Conservation (phyloP, 2,329 filamentous ascomycete genomes). For the Plenodomus tracheiphilus region DNA sequence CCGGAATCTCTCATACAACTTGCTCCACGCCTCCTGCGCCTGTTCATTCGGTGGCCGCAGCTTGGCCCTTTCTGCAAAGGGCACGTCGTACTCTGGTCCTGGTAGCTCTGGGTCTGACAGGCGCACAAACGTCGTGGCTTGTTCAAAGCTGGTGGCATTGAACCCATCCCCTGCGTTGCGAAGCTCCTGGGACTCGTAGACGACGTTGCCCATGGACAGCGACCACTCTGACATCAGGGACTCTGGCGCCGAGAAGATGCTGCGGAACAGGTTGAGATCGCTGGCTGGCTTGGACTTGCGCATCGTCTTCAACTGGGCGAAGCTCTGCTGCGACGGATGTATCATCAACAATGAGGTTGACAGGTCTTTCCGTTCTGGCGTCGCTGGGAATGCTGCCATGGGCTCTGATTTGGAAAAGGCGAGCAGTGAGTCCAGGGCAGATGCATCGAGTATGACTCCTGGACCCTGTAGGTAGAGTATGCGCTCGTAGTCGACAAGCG, state of each 20-base stretch:
- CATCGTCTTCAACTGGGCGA: conserved; percentile 34
- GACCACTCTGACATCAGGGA: conserved; percentile 46
- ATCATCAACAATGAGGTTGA: conserved; percentile 45
- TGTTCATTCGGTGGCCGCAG: conserved; percentile 51
- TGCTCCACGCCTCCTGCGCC: conserved; percentile 54
- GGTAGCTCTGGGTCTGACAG: conserved; percentile 53
- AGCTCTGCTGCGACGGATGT: conserved; percentile 39
- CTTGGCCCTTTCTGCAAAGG: conserved; percentile 45
- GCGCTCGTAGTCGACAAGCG: conserved; percentile 50
- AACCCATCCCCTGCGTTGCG: conserved; percentile 41
- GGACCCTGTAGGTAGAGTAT: conserved; percentile 51
- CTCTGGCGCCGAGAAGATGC: conserved; percentile 31
- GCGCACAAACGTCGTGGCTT: conserved; percentile 51
- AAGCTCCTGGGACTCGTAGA: conserved; percentile 41
- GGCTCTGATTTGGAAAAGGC: conserved; percentile 45
- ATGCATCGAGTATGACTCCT: conserved; percentile 51
- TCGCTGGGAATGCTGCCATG: conserved; percentile 41
- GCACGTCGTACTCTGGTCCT: conserved; percentile 56
- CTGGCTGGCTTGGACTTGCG: conserved; percentile 28
- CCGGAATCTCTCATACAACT: conserved; percentile 54
- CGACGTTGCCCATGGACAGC: conserved; percentile 43
- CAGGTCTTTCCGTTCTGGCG: conserved; percentile 32
- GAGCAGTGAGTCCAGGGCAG: conserved; percentile 50
- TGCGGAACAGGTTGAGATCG: conserved; percentile 41
- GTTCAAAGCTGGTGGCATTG: conserved; percentile 50